phyloP scores from a whole-genome alignment of 441 rosid species.

The Biscutella auriculata region DNA sequence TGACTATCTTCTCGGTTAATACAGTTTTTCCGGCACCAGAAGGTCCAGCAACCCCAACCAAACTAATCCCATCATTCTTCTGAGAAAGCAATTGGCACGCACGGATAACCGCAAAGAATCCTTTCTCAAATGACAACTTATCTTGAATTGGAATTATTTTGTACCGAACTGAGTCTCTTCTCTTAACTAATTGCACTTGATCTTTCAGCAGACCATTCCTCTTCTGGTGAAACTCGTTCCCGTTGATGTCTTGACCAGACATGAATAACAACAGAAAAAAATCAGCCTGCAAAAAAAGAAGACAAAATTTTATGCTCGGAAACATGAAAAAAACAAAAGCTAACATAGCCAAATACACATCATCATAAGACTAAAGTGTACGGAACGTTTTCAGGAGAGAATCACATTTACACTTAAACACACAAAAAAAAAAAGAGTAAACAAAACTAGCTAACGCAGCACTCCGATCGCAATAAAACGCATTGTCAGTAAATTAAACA shows the following conservation, averaged over 20 bases:
- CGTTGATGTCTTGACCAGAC: constrained; percentile 48
- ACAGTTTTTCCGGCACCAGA: constrained; percentile 97
- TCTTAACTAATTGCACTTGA: constrained; percentile 61
- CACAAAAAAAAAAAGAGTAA: background rate
- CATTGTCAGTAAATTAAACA: background rate
- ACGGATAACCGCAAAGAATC: constrained; percentile 76
- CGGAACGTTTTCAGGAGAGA: background rate
- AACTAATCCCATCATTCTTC: constrained; percentile 67
- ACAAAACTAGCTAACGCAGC: background rate
- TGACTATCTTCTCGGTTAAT: constrained; percentile 79
- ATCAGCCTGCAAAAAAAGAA: constrained; percentile 18
- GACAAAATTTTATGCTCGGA: background rate
- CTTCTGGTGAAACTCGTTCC: constrained; percentile 43
- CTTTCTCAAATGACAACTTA: constrained; percentile 76
- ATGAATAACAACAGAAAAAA: background rate
- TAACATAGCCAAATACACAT: background rate
- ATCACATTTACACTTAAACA: background rate
- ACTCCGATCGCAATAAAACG: background rate
- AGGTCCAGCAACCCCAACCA: constrained; percentile 93
- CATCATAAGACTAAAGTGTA: background rate
- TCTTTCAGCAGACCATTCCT: constrained; percentile 77
- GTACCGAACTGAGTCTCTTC: constrained; percentile 56
- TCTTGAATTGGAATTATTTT: constrained; percentile 66
- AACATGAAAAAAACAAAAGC: background rate
- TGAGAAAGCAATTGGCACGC: constrained; percentile 81